Evolutionary conservation across 192 early-diverging fungal species (phyloP).

Genomic region (Backusella psychrophila): DNA sequence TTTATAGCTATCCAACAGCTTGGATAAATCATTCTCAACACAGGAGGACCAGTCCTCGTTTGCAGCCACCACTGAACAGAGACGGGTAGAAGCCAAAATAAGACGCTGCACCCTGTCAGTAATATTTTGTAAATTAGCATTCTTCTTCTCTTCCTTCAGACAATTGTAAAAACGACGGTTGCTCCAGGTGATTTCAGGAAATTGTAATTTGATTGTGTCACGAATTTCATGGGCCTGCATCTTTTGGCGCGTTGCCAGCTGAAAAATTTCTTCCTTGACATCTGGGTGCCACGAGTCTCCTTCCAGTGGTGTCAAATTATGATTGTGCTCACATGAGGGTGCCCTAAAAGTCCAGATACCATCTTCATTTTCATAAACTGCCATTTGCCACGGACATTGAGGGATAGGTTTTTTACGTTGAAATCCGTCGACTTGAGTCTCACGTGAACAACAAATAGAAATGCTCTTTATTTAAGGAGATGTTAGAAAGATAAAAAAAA

Average conservation of each 20-base stretch:
- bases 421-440: constrained; percentile 43
- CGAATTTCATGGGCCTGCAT: constrained; percentile 36
- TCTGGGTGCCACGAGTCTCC: constrained; percentile 38
- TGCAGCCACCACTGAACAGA: constrained; percentile 40
- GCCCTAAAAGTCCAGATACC: constrained; percentile 43
- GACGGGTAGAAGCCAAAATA: constrained; percentile 43
- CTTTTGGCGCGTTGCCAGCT: constrained; percentile 37
- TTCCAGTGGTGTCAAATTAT: constrained; percentile 39
- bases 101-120: constrained; percentile 41
- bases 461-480: constrained; percentile 36
- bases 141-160: constrained; percentile 49
- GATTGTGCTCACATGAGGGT: constrained; percentile 44
- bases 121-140: constrained; percentile 40
- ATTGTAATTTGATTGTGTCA: constrained; percentile 48
- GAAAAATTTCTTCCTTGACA: constrained; percentile 42
- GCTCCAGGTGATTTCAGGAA: constrained; percentile 54
- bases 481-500: not conserved
- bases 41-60: constrained; percentile 32
- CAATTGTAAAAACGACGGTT: constrained; percentile 60
- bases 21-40: constrained; percentile 18
- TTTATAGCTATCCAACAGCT: constrained; percentile 15
- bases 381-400: constrained; percentile 52
- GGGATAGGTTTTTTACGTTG: constrained; percentile 41
- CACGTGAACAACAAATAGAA: constrained; percentile 50
- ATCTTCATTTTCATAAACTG: constrained; percentile 43